Evolutionary conservation across 1,139 yeast genomes (phyloP), one percentile per base, ranked within the genome.

Genomic region (Saccharomyces hybrid): DNA sequence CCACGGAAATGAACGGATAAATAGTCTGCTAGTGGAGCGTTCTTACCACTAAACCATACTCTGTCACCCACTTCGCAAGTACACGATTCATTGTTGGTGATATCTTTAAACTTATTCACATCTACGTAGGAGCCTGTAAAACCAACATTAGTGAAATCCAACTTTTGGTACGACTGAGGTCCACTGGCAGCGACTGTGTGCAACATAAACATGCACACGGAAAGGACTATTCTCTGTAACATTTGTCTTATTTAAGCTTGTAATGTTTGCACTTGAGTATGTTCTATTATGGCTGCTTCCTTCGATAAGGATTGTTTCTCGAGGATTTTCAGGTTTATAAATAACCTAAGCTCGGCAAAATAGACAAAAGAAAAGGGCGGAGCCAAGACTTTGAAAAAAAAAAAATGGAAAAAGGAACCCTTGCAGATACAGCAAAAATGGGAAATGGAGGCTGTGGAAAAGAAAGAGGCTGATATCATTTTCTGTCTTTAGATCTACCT

Each of bases 1-100:
- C 95, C 95, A 76, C 95, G 82, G 71, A 86, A 80, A 69, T 86
- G 95, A 34, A 86, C 88, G n/a, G 90, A 83, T 53, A 86, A 73
- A 64, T 83, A 88, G 61, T 80, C 84, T 60, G 84, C 76, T 54
- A 86, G 71, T 14, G 95, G 95, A 49, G 90, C 75, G 70, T 83
- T 79, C 55, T 78, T 70, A 46, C 93, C 93, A 19, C 76, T 70
- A 68, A 86, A 84, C 52, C 77, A 65, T 38, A 72, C 62, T 27
- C 68, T 63, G 5, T 60, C 62, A 14, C 70, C 74, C 7, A 72
- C 65, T 58, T 73, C 73, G 69, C 86, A 84, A 16, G 79, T 61
- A 74, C 93, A 85, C 34, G 57, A 58, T 16, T 71, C 59, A 38
- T 80, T 82, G 31, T 74, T 61, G 47, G 71, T 66, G 54, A 78